Evolutionary conservation across 2,329 filamentous ascomycete species (phyloP).

Genomic region (Neonectria magnoliae): DNA sequence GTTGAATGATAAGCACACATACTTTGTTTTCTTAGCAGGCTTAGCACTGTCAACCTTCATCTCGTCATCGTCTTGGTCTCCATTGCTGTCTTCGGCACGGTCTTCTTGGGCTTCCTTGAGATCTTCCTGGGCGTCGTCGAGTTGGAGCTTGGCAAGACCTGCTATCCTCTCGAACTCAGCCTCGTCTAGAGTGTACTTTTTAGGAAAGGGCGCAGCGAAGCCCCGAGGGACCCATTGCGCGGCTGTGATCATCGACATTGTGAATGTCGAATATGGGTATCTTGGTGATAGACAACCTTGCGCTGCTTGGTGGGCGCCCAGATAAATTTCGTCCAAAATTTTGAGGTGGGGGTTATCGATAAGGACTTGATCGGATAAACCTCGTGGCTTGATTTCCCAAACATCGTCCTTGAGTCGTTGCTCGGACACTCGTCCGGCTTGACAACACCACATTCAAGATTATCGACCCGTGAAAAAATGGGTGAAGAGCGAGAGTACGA

Average conservation of each 20-base stretch:
- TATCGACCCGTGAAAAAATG: slow-evolving; percentile 39
- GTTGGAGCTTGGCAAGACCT: slow-evolving; percentile 77
- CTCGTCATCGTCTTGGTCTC: slow-evolving; percentile 46
- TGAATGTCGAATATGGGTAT: slow-evolving; percentile 44
- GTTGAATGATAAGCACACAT: slow-evolving; percentile 9
- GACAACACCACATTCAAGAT: slow-evolving; percentile 5
- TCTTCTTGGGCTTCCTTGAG: slow-evolving; percentile 73
- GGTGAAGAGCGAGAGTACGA: slow-evolving; percentile 50
- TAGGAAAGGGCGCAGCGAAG: slow-evolving; percentile 79
- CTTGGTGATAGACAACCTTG: slow-evolving; percentile 33
- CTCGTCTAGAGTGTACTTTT: slow-evolving; percentile 80
- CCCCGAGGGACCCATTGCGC: slow-evolving; percentile 81
- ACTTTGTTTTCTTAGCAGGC: slow-evolving; percentile 50
- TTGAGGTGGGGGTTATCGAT: slow-evolving; percentile 54
- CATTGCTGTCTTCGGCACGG: slow-evolving; percentile 39
- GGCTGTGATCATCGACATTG: slow-evolving; percentile 80
- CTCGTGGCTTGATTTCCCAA: slow-evolving; percentile 26
- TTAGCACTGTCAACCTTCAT: slow-evolving; percentile 49
- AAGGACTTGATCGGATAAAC: slow-evolving; percentile 43
- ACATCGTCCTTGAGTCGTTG: slow-evolving; percentile 11
- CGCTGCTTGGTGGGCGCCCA: slow-evolving; percentile 26
- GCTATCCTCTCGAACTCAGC: slow-evolving; percentile 80
- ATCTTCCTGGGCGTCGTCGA: slow-evolving; percentile 92
- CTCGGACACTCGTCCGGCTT: slow-evolving; percentile 1
- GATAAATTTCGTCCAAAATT: slow-evolving; percentile 49